Evolutionary conservation across 1,284 basidiomycete genomes (phyloP), one percentile per base, ranked within the genome.

Genomic region (Apiotrichum porosum): DNA sequence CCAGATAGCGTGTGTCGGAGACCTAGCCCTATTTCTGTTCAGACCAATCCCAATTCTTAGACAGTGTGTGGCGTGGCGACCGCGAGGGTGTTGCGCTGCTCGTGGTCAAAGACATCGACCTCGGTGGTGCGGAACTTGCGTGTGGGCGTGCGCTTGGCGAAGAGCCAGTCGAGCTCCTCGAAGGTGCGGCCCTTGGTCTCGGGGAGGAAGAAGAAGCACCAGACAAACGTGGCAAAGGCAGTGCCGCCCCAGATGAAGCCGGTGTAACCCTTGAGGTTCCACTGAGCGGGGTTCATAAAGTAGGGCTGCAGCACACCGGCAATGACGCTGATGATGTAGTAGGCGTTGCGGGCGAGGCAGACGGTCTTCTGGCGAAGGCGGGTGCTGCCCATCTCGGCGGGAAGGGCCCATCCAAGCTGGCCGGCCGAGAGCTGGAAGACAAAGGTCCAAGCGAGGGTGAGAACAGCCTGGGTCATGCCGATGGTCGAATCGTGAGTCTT

Each of bases 81-180:
- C 3, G 26, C 26, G 12, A 28, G 26, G 8, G 8, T 28, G 26
- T 6, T 28, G 26, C 26, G 26, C 26, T 28, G 8, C 12, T 28
- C 8, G 12, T 28, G 26, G 26, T 28, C 26, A 28, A 28, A 6
- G 8, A 28, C 26, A 12, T 28, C 26, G 26, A 28, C 26, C 12
- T 28, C 8, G 8, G 26, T 12, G 30, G 15, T 26, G 24, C 35
- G 26, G 37, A 49, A 44, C 31, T 39, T 9, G 19, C 42, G 33
- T 13, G 26, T 23, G 4, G 35, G 35, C 3, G 44, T 23, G 9
- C 30, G 10, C 2, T 26, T 13, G 14, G 22, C 61, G 49, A 68
- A 69, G 22, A 69, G 56, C 13, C 64, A 49, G 47, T 69, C 67
- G 19, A 69, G 57, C 28, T 68, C 65, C 4, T 10, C 15, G 31